Conservation (phyloP, 2,329 filamentous ascomycete genomes). For the Daldinia sp. region DNA sequence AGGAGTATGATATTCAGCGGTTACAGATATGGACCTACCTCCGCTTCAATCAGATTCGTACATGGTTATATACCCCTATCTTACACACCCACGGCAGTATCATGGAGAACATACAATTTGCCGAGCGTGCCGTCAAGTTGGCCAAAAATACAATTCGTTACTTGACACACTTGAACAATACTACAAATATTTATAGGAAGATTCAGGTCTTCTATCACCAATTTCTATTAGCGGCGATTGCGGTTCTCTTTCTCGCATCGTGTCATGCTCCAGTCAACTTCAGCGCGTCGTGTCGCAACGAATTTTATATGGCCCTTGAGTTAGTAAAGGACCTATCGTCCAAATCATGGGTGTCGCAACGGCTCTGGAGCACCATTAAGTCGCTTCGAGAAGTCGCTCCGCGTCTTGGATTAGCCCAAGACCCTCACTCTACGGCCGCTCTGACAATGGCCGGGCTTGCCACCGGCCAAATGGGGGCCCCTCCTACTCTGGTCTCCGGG, state of each 20-base stretch:
- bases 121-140: slow-evolving; percentile 79
- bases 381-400: slow-evolving; percentile 79
- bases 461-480: slow-evolving; percentile 51
- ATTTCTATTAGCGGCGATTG: slow-evolving; percentile 79
- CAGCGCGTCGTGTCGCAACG: slow-evolving; percentile 74
- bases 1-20: slow-evolving; percentile 74
- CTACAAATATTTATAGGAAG: slow-evolving; percentile 76
- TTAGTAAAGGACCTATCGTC: slow-evolving; percentile 78
- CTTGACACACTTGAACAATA: slow-evolving; percentile 77
- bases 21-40: slow-evolving; percentile 87
- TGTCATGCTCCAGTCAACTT: slow-evolving; percentile 81
- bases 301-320: slow-evolving; percentile 83
- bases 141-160: slow-evolving; percentile 82
- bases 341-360: slow-evolving; percentile 77
- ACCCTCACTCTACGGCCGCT: slow-evolving; percentile 65
- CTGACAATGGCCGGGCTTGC: slow-evolving; percentile 69
- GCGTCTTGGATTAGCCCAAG: slow-evolving; percentile 71
- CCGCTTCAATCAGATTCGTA: slow-evolving; percentile 89
- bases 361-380: slow-evolving; percentile 78
- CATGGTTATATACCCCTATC: slow-evolving; percentile 87
- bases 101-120: slow-evolving; percentile 77
- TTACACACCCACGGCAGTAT: slow-evolving; percentile 88
- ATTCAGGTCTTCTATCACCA: slow-evolving; percentile 85
- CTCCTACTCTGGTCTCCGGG: slow-evolving; percentile 30
- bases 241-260: slow-evolving; percentile 80